phyloP scores from a whole-genome alignment of 306 rosid species.

The Cucurbita ficifolia region DNA sequence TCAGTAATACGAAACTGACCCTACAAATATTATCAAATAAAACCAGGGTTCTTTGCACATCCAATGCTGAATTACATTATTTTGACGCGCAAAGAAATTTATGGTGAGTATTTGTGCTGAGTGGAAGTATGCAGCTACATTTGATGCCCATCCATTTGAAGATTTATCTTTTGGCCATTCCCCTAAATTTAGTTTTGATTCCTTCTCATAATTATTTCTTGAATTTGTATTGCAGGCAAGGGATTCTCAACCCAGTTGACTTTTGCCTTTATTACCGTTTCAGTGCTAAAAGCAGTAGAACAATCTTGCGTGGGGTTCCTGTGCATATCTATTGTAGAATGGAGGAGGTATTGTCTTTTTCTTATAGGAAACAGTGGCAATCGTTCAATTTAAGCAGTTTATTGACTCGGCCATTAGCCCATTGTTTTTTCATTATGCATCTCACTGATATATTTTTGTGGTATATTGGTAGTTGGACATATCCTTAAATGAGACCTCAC shows the following conservation, averaged over 20 bases:
- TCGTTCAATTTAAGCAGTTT: not conserved
- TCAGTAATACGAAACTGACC: conserved; percentile 35
- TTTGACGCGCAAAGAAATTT: conserved; percentile 52
- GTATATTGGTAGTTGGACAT: conserved; percentile 44
- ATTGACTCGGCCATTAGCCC: not conserved
- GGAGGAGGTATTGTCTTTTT: conserved; percentile 38
- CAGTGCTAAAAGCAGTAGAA: conserved; percentile 20
- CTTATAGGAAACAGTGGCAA: conserved; percentile 17
- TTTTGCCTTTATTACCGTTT: conserved; percentile 53
- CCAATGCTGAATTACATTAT: conserved; percentile 32
- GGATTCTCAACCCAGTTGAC: conserved; percentile 60
- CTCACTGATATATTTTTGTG: conserved; percentile 15
- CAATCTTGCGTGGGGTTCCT: conserved; percentile 42
- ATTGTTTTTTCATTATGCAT: conserved; percentile 8
- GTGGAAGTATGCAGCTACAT: conserved; percentile 6
- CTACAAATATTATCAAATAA: conserved; percentile 48
- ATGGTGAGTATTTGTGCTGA: conserved; percentile 38
- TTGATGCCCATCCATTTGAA: not conserved
- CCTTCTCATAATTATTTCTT: conserved; percentile 1
- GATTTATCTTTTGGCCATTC: not conserved
- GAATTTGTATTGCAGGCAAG: conserved; percentile 41
- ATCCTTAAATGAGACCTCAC: conserved; percentile 59
- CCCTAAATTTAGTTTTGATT: conserved; percentile 1
- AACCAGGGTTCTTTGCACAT: conserved; percentile 61
- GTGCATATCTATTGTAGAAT: conserved; percentile 58